A percentile compares a stretch with the other conserved stretches of the same genome.
phyloP scores from a whole-genome alignment of 2,329 filamentous ascomycete species.

The Pseudocercospora musae region DNA sequence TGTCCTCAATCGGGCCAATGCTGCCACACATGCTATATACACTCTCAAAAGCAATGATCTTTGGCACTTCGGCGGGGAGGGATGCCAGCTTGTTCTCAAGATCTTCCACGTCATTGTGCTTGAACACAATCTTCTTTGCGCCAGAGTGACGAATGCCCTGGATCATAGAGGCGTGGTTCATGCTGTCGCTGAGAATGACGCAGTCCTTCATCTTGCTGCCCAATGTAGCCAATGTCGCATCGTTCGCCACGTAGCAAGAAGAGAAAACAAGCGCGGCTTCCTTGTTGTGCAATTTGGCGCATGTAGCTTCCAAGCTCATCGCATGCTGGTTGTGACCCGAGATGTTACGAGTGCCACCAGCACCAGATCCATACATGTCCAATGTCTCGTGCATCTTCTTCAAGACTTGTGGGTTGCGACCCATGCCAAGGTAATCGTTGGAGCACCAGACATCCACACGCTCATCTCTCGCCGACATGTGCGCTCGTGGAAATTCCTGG shows the following conservation, averaged over 20 bases:
- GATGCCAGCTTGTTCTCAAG: constrained; percentile 89
- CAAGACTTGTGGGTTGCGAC: constrained; percentile 80
- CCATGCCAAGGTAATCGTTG: constrained; percentile 99
- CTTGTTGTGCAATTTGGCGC: constrained; percentile 87
- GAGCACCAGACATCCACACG: constrained; percentile 98
- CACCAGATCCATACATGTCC: constrained; percentile 90
- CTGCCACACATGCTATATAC: constrained; percentile 99
- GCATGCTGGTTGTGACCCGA: constrained; percentile 97
- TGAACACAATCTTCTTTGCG: constrained; percentile 96
- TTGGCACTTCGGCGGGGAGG: constrained; percentile 78
- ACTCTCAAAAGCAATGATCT: constrained; percentile 98
- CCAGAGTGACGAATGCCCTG: constrained; percentile 97
- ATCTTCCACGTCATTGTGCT: constrained; percentile 94
- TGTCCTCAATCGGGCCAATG: constrained; percentile 90
- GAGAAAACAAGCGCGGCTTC: constrained; percentile 92
- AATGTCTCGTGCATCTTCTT: constrained; percentile 91
- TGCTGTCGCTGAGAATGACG: constrained; percentile 93
- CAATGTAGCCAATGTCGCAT: constrained; percentile 93
- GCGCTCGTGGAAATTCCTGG: constrained; percentile 91
- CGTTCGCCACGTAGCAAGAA: constrained; percentile 97
- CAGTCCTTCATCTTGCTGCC: constrained; percentile 95
- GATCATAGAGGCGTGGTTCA: constrained; percentile 99
- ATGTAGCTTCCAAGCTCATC: constrained; percentile 72
- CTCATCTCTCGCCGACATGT: constrained; percentile 79
- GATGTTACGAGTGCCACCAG: constrained; percentile 94